Evolutionary conservation across 148 eudicot species (phyloP).

Genomic region (Pouteria glomerata): DNA sequence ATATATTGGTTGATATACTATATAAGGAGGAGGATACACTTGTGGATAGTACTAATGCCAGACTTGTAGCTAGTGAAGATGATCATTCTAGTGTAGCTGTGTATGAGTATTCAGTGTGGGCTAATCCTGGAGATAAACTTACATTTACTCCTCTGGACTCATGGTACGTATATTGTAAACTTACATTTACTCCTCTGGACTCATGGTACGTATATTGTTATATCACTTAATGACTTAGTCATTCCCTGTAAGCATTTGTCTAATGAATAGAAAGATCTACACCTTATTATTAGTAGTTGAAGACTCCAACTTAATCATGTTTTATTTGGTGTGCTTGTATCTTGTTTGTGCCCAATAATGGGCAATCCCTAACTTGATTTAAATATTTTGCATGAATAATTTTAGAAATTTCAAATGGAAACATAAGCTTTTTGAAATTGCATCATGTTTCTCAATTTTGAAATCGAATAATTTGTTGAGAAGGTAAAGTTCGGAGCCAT

Average conservation of each 20-base stretch:
- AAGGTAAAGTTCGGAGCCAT: too few species aligned
- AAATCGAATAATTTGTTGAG: too few species aligned
- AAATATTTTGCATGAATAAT: not conserved
- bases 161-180: slow-evolving; percentile 41
- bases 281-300: not conserved
- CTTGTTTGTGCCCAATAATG: not conserved
- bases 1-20: slow-evolving; percentile 49
- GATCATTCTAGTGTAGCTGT: slow-evolving; percentile 43
- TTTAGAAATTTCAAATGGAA: not conserved
- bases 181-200: slow-evolving; percentile 66
- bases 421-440: not conserved
- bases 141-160: slow-evolving; percentile 67
- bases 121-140: slow-evolving; percentile 64
- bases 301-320: not conserved
- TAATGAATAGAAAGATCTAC: not conserved
- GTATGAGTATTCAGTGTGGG: slow-evolving; percentile 79
- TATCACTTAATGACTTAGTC: too few species aligned
- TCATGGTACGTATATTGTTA: slow-evolving; percentile 44
- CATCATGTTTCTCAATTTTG: too few species aligned
- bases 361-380: not conserved
- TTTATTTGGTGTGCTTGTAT: not conserved
- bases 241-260: too few species aligned
- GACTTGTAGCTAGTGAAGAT: slow-evolving; percentile 31
- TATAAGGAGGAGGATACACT: slow-evolving; percentile 38
- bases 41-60: slow-evolving; percentile 49